Evolutionary conservation across 768 basidiomycete species (phyloP).

Genomic region (Boletellus emodensis): DNA sequence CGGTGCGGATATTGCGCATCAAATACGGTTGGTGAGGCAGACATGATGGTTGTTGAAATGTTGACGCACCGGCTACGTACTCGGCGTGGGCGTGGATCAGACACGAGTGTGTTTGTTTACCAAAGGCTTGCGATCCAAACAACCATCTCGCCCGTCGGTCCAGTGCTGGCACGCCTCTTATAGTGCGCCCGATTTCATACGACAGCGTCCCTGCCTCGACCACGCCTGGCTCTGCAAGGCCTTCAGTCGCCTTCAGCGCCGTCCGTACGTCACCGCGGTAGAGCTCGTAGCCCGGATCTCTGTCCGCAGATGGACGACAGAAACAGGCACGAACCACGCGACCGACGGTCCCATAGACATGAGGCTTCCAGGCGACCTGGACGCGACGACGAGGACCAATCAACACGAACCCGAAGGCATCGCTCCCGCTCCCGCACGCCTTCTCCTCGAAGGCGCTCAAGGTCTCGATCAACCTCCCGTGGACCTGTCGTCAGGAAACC

Average conservation of each 20-base stretch:
- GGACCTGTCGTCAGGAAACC: constrained; percentile 13
- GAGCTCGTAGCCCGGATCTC: constrained; percentile 21
- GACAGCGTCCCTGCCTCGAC: background rate
- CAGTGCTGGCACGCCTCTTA: background rate
- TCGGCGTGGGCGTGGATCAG: constrained; percentile 20
- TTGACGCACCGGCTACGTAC: constrained; percentile 14
- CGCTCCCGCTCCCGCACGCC: constrained; percentile 24
- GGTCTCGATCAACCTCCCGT: constrained; percentile 26
- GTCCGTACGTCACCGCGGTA: constrained; percentile 18
- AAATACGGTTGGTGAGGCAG: constrained; percentile 9
- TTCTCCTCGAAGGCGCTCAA: constrained; percentile 18
- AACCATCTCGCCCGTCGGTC: constrained; percentile 5
- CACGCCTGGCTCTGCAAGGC: background rate
- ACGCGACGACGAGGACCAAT: constrained; percentile 4
- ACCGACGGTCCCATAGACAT: constrained; percentile 17
- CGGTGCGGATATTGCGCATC: constrained; percentile 27
- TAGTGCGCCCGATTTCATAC: background rate
- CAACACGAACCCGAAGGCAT: constrained; percentile 1
- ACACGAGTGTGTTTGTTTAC: constrained; percentile 22
- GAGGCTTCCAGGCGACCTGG: constrained; percentile 12
- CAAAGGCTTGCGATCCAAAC: constrained; percentile 28
- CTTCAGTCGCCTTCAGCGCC: constrained; percentile 11
- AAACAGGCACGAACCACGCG: constrained; percentile 16
- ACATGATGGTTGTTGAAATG: constrained; percentile 5
- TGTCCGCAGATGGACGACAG: constrained; percentile 9